A percentile compares a stretch with the other conserved stretches of the same genome.
Conservation (phyloP, 2,329 filamentous ascomycete species). For the Hypoxylon rubiginosum region DNA sequence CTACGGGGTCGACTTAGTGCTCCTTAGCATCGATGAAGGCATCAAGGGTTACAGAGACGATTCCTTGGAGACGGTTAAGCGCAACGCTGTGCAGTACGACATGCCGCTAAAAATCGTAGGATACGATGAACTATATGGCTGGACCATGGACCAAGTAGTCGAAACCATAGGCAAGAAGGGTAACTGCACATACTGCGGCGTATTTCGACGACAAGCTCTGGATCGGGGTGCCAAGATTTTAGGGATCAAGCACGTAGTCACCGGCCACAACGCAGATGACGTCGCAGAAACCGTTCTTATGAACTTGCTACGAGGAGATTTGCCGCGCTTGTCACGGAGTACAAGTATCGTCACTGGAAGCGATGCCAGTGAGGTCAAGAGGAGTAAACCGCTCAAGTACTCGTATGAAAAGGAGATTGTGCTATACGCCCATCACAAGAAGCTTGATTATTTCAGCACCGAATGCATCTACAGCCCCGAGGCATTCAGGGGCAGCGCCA, state of each 20-base stretch:
- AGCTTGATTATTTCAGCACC: constrained; percentile 97
- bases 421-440: constrained; percentile 95
- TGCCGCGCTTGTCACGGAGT: constrained; percentile 87
- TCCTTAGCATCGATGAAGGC: constrained; percentile 95
- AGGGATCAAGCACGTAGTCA: constrained; percentile 92
- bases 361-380: constrained; percentile 86
- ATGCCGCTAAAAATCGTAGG: constrained; percentile 94
- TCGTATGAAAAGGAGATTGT: constrained; percentile 99
- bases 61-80: constrained; percentile 94
- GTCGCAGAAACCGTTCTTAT: constrained; percentile 97
- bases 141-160: constrained; percentile 99
- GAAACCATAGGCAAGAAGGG: constrained; percentile 97
- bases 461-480: constrained; percentile 99
- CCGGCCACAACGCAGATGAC: constrained; percentile 97
- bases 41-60: constrained; percentile 98
- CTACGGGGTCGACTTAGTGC: constrained; percentile 86
- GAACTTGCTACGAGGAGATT: constrained; percentile 92
- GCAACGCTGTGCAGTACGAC: constrained; percentile 90
- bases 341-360: constrained; percentile 90
- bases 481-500: constrained; percentile 92
- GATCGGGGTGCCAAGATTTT: constrained; percentile 91
- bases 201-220: constrained; percentile 93
- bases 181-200: constrained; percentile 98
- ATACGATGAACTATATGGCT: constrained; percentile 94
- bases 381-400: constrained; percentile 97